phyloP scores from a whole-genome alignment of 2,329 filamentous ascomycete species.

The Westerdykella sp. region DNA sequence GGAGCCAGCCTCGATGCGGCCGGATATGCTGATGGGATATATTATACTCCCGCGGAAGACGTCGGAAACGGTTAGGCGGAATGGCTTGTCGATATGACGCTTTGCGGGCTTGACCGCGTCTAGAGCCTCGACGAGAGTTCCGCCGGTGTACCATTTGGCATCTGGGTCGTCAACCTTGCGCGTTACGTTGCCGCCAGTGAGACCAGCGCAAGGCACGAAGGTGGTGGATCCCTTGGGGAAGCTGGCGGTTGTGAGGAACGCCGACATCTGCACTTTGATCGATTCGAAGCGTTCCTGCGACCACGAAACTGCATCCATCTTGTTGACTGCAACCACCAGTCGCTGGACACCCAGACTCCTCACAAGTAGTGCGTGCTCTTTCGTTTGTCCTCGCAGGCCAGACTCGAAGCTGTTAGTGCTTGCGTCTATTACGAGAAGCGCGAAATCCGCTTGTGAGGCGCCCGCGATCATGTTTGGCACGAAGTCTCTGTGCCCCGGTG shows the following conservation, averaged over 20 bases:
- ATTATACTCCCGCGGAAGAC: slow-evolving; percentile 74
- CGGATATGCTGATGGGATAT: slow-evolving; percentile 77
- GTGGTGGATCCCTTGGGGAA: slow-evolving; percentile 76
- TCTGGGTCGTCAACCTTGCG: slow-evolving; percentile 47
- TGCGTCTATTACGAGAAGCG: slow-evolving; percentile 88
- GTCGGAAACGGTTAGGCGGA: slow-evolving; percentile 82
- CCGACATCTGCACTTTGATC: slow-evolving; percentile 74
- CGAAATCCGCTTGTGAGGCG: slow-evolving; percentile 91
- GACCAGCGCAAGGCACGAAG: slow-evolving; percentile 84
- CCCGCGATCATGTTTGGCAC: slow-evolving; percentile 99
- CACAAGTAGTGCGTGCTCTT: slow-evolving; percentile 84
- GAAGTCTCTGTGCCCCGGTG: slow-evolving; percentile 90
- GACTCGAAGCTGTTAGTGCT: slow-evolving; percentile 88
- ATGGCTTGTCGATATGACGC: slow-evolving; percentile 66
- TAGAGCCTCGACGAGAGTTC: slow-evolving; percentile 74
- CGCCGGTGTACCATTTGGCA: slow-evolving; percentile 70
- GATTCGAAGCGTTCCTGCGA: slow-evolving; percentile 75
- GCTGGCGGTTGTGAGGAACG: slow-evolving; percentile 75
- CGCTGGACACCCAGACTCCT: slow-evolving; percentile 85
- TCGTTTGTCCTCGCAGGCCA: slow-evolving; percentile 86
- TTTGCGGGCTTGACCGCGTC: slow-evolving; percentile 72
- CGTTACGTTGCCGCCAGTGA: slow-evolving; percentile 81
- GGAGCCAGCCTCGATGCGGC: slow-evolving; percentile 76
- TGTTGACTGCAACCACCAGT: slow-evolving; percentile 89
- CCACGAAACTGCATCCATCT: slow-evolving; percentile 85